Evolutionary conservation across 352 stramenopile genomes (phyloP).

Genomic region (Globisporangium rhizosaccharum): DNA sequence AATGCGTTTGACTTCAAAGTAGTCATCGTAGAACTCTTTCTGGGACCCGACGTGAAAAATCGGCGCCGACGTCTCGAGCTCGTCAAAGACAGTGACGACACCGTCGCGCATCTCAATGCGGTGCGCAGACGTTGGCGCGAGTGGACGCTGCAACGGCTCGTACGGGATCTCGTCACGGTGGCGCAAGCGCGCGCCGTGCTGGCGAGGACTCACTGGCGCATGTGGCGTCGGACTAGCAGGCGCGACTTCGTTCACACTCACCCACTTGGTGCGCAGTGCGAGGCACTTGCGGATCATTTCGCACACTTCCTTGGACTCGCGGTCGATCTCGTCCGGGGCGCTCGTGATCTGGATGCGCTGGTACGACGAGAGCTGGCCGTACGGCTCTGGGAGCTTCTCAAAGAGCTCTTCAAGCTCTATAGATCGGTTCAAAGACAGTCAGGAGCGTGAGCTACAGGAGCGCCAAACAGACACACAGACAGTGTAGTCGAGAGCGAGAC

Average conservation of each 20-base stretch:
- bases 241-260: slow-evolving; percentile 37
- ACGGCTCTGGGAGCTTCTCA: slow-evolving; percentile 74
- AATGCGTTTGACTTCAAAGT: slow-evolving; percentile 82
- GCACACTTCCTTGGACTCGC: slow-evolving; percentile 74
- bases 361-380: slow-evolving; percentile 59
- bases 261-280: slow-evolving; percentile 62
- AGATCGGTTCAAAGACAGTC: background rate
- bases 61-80: slow-evolving; percentile 20
- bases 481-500: background rate
- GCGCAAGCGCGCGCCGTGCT: slow-evolving; percentile 34
- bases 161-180: slow-evolving; percentile 74
- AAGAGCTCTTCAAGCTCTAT: slow-evolving; percentile 52
- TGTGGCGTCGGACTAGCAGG: slow-evolving; percentile 5
- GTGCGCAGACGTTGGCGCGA: slow-evolving; percentile 46
- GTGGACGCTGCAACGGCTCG: slow-evolving; percentile 38
- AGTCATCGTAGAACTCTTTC: slow-evolving; percentile 66
- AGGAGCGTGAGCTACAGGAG: background rate
- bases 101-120: slow-evolving; percentile 51
- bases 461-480: background rate
- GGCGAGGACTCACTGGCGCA: slow-evolving; percentile 29
- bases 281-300: slow-evolving; percentile 78
- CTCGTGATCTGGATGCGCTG: slow-evolving; percentile 79
- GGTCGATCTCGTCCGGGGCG: slow-evolving; percentile 55
- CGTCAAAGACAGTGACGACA: slow-evolving; percentile 45
- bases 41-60: slow-evolving; percentile 37